Evolutionary conservation across 208 protist species (phyloP).

Genomic region (Trypanosoma caninum): DNA sequence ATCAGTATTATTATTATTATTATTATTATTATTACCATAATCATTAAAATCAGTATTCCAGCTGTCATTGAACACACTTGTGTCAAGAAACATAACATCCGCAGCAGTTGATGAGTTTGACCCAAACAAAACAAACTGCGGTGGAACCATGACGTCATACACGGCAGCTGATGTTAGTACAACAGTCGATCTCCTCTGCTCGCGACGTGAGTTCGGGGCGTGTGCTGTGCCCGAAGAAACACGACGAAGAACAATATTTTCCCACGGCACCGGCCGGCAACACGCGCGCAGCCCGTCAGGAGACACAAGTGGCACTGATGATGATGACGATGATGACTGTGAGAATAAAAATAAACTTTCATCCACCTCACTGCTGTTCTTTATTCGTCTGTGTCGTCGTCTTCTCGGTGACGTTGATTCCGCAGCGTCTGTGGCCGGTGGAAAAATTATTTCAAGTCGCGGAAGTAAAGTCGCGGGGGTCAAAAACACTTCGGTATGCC

Average conservation of each 20-base stretch:
- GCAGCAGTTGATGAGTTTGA: not conserved
- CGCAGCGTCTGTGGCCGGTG: not conserved
- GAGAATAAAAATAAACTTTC: not conserved
- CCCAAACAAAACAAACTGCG: conserved; percentile 4
- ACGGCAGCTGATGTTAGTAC: conserved; percentile 11
- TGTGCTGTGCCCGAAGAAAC: not conserved
- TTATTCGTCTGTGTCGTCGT: too few species aligned
- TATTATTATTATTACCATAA: conserved; percentile 6
- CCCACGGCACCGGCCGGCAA: conserved; percentile 20
- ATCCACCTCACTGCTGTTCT: too few species aligned
- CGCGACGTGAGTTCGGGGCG: too few species aligned
- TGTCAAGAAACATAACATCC: not conserved
- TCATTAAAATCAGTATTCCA: not conserved
- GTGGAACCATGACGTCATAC: conserved; percentile 21
- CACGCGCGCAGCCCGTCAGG: conserved; percentile 5
- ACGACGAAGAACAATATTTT: not conserved
- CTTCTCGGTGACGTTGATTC: too few species aligned
- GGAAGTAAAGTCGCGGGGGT: conserved; percentile 14
- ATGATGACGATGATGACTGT: not conserved
- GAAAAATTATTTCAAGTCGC: conserved; percentile 17
- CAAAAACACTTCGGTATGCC: conserved; percentile 8
- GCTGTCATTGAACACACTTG: not conserved
- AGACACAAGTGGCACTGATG: not conserved
- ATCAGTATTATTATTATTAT: conserved; percentile 8
- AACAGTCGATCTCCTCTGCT: too few species aligned